phyloP scores from a whole-genome alignment of 345 rosid species.

The Arabidopsis arenosa region DNA sequence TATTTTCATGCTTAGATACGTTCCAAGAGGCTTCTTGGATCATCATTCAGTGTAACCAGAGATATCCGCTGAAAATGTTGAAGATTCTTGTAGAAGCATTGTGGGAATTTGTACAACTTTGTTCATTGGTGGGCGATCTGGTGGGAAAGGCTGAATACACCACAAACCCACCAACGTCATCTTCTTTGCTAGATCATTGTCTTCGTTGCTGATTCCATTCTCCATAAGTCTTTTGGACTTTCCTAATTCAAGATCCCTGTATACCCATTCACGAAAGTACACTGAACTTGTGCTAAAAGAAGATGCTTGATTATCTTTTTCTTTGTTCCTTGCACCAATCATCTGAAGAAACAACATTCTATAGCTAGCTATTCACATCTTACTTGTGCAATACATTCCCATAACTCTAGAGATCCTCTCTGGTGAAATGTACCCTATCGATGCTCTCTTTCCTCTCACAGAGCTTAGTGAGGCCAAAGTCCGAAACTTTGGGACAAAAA shows the following conservation, averaged over 20 bases:
- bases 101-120: slow-evolving; percentile 24
- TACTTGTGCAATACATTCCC: slow-evolving; percentile 49
- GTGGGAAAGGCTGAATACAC: slow-evolving; percentile 46
- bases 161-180: slow-evolving; percentile 40
- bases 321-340: slow-evolving; percentile 36
- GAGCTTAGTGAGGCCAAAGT: slow-evolving; percentile 57
- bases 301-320: background rate
- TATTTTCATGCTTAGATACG: background rate
- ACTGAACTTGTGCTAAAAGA: slow-evolving; percentile 34
- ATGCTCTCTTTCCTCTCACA: slow-evolving; percentile 44
- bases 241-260: slow-evolving; percentile 32
- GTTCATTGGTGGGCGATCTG: slow-evolving; percentile 33
- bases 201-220: slow-evolving; percentile 5
- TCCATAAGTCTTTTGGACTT: background rate
- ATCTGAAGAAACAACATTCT: slow-evolving; percentile 55
- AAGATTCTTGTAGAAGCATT: background rate
- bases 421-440: slow-evolving; percentile 51
- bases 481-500: slow-evolving; percentile 49
- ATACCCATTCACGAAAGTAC: slow-evolving; percentile 46
- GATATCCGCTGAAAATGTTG: background rate
- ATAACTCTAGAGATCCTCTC: slow-evolving; percentile 26
- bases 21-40: background rate
- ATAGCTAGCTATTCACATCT: slow-evolving; percentile 50
- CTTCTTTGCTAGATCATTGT: slow-evolving; percentile 32
- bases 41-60: background rate